These are phyloP conservation scores for Dipodascopsis uninucleata DNA, from an alignment of 805 yeast species.

Conservation along the genomic window DNA sequence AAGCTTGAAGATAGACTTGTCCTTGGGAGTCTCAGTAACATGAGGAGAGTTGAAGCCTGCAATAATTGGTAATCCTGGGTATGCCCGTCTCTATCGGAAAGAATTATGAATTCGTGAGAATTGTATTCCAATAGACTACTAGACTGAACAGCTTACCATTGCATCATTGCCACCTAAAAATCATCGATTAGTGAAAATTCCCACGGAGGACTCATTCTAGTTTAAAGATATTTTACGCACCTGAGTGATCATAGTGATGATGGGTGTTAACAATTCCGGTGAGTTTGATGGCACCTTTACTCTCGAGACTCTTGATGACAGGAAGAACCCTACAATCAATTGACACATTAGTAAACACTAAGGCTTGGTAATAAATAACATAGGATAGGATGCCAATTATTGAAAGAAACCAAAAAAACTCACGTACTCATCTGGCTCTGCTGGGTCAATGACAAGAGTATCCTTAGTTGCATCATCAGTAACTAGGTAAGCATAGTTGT, in stretches of 20 bases:
- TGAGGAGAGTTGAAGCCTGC: constrained; percentile 81
- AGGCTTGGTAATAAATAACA: neutral
- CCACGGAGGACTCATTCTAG: too few species aligned
- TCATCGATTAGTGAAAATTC: too few species aligned
- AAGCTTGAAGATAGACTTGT: constrained; percentile 56
- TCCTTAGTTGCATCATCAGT: constrained; percentile 61
- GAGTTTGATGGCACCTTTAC: constrained; percentile 45
- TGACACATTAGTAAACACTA: neutral
- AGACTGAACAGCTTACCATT: constrained; percentile 23
- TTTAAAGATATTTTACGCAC: constrained; percentile 58
- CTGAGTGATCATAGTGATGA: constrained; percentile 94
- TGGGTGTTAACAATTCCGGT: constrained; percentile 88
- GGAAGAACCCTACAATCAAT: constrained; percentile 41
- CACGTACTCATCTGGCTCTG: constrained; percentile 65
- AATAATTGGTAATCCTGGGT: constrained; percentile 58
- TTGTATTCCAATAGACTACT: too few species aligned
- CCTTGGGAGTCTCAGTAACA: constrained; percentile 67
- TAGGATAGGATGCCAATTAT: too few species aligned
- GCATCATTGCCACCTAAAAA: constrained; percentile 23
- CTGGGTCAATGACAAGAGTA: constrained; percentile 90
- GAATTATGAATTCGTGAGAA: neutral
- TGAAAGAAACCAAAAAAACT: too few species aligned
- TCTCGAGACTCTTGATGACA: constrained; percentile 39
- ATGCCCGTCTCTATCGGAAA: constrained; percentile 21
- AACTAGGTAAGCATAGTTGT: constrained; percentile 81